Percentiles rank a stretch among this genome's conserved stretches.
Conservation (phyloP, 2,329 filamentous ascomycete species). For the Ophiocordyceps robertsii region DNA sequence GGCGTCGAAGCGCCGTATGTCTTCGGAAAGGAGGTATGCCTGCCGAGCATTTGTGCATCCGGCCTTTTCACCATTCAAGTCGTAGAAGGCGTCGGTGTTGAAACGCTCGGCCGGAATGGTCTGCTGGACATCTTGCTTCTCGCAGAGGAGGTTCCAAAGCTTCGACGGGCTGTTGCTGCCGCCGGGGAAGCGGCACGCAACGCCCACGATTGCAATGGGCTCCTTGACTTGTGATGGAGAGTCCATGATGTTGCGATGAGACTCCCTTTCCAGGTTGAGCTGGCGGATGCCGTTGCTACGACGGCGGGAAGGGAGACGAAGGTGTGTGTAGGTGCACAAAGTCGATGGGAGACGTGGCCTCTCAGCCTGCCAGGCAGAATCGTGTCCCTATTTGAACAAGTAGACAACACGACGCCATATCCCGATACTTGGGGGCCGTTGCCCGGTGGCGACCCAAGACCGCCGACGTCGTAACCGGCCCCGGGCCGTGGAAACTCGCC, state of each 20-base stretch:
- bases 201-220: slow-evolving; percentile 21
- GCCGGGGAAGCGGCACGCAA: slow-evolving; percentile 24
- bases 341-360: not conserved
- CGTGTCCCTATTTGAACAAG: no score
- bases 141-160: slow-evolving; percentile 17
- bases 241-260: not conserved
- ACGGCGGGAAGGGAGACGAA: no score
- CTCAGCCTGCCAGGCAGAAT: not conserved
- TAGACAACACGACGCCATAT: no score
- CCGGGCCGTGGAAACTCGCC: not conserved
- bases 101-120: slow-evolving; percentile 9
- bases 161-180: slow-evolving; percentile 15
- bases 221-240: not conserved
- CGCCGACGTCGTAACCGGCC: not conserved
- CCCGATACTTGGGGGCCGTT: no score
- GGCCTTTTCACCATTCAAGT: slow-evolving; percentile 17
- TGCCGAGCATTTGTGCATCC: not conserved
- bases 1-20: slow-evolving; percentile 19
- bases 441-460: no score
- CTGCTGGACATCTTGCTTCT: slow-evolving; percentile 19
- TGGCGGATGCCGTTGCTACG: not conserved
- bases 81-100: slow-evolving; percentile 10
- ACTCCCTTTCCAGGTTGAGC: not conserved
- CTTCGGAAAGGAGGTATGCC: slow-evolving; percentile 4
- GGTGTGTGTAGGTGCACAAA: not conserved